phyloP scores from a whole-genome alignment of 139 green algal genomes.

The Chlamydomonas sp. region DNA sequence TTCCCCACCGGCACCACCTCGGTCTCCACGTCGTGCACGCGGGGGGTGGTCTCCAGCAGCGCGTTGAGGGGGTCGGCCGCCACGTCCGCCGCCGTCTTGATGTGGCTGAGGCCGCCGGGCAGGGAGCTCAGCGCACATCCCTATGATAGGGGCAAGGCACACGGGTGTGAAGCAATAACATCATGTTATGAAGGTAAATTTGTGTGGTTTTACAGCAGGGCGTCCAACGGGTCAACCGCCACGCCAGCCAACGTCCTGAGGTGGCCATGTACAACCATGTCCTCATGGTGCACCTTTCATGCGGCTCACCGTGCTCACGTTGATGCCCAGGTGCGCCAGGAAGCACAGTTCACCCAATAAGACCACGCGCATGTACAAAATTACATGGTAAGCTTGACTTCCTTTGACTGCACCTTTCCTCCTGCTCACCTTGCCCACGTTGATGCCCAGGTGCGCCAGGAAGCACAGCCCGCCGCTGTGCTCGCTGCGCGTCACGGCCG shows the following conservation, averaged over 20 bases:
- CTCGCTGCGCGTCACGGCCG: constrained; percentile 41
- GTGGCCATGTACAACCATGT: background rate
- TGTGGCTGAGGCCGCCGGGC: background rate
- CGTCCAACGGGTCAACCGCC: no score
- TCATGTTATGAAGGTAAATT: background rate
- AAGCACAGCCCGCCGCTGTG: constrained; percentile 56
- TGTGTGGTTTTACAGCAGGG: no score
- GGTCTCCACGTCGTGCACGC: constrained; percentile 38
- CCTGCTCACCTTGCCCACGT: constrained; percentile 41
- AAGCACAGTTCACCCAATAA: constrained; percentile 31
- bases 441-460: constrained; percentile 64
- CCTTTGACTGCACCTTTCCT: background rate
- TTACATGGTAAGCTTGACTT: background rate
- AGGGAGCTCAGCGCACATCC: no score
- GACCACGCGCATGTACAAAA: background rate
- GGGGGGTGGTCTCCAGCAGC: constrained; percentile 34
- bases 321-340: constrained; percentile 52
- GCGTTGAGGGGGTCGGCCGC: constrained; percentile 27
- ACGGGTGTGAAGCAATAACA: background rate
- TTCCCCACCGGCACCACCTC: background rate
- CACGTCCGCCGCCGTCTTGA: background rate
- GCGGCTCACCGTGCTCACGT: constrained; percentile 22
- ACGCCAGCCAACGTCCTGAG: no score
- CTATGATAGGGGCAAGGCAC: no score
- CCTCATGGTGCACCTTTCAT: no score